A percentile compares a stretch with the other conserved stretches of the same genome.
Conservation (phyloP, 345 rosid species). For the Mercurialis annua region DNA sequence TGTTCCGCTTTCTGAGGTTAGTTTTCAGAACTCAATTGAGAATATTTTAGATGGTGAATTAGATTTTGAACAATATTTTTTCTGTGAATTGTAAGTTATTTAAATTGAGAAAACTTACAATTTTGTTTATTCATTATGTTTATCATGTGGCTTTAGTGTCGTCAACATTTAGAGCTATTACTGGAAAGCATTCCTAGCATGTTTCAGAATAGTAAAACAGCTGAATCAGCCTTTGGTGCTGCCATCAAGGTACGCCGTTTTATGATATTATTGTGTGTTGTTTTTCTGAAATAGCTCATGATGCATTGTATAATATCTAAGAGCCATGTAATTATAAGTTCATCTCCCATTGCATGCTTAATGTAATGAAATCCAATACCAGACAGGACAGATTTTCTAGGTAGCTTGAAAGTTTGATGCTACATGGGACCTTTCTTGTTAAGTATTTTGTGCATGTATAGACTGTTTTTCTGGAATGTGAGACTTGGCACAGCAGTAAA, state of each 20-base stretch:
- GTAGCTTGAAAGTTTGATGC: no score
- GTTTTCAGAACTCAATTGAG: constrained; percentile 8
- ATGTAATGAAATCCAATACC: not conserved
- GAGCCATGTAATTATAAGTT: not conserved
- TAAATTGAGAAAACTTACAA: not conserved
- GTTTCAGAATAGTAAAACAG: constrained; percentile 80
- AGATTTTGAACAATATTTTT: not conserved
- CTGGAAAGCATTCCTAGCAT: constrained; percentile 92
- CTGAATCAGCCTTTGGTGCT: constrained; percentile 98
- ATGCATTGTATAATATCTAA: not conserved
- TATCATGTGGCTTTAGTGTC: constrained; percentile 56
- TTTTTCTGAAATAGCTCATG: not conserved
- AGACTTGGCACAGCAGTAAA: no score
- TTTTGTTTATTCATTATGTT: not conserved
- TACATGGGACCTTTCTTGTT: no score
- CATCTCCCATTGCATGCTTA: not conserved
- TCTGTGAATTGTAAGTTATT: not conserved
- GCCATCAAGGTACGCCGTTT: constrained; percentile 71
- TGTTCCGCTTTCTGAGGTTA: constrained; percentile 90
- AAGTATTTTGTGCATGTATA: not conserved
- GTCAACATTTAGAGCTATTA: constrained; percentile 87
- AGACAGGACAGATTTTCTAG: not conserved
- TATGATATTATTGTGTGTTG: not conserved
- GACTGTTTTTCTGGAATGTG: no score
- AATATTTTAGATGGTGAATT: constrained; percentile 5